Conservation (phyloP, 768 basidiomycete genomes). For the Agrocybe pediades region DNA sequence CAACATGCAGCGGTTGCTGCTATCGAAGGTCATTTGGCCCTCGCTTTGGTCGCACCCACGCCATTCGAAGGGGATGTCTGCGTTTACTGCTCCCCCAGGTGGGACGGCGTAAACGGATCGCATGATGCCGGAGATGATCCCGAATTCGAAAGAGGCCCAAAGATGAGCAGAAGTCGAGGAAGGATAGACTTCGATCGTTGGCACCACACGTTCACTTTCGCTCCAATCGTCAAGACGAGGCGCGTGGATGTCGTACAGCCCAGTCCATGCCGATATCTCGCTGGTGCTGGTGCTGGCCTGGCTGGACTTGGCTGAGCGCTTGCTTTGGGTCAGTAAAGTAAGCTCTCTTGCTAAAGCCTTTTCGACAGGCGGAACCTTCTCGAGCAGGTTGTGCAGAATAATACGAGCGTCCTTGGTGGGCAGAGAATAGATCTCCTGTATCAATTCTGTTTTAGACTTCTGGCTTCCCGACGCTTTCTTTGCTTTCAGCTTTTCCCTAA, state of each 20-base stretch:
- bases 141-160: slow-evolving; percentile 28
- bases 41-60: slow-evolving; percentile 22
- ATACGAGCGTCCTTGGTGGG: neutral
- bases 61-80: slow-evolving; percentile 18
- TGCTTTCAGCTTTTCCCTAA: neutral
- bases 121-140: slow-evolving; percentile 23
- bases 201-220: slow-evolving; percentile 1
- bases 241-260: slow-evolving; percentile 17
- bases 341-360: neutral
- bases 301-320: neutral
- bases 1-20: slow-evolving; percentile 18
- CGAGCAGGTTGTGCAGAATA: neutral
- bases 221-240: slow-evolving; percentile 21
- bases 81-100: slow-evolving; percentile 4
- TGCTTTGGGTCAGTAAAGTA: neutral
- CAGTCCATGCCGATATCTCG: neutral
- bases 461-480: neutral
- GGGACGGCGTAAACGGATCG: slow-evolving; percentile 18
- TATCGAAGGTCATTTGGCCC: slow-evolving; percentile 17
- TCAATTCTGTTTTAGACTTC: neutral
- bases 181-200: slow-evolving; percentile 22
- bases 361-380: neutral
- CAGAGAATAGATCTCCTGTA: neutral
- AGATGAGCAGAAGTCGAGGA: slow-evolving; percentile 25
- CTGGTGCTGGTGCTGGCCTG: neutral